Evolutionary conservation across 2,329 filamentous ascomycete genomes (phyloP).

Genomic region (Rutstroemia sp.): DNA sequence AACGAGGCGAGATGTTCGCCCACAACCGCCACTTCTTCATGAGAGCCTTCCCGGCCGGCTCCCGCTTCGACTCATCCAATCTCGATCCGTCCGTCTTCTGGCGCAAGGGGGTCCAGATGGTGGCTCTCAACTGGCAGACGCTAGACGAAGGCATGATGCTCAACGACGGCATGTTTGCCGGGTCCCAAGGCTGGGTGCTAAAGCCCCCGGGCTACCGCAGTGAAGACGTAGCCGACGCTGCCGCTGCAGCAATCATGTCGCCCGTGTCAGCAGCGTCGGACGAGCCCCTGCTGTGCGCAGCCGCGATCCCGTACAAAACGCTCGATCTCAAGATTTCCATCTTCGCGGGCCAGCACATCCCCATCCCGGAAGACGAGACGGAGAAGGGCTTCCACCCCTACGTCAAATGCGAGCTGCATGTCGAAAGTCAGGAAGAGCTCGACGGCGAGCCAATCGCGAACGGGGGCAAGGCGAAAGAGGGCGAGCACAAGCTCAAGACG

Average conservation of each 20-base stretch:
- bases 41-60: constrained; percentile 79
- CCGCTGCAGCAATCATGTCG: no score
- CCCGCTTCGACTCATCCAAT: constrained; percentile 78
- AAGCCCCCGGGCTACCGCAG: constrained; percentile 70
- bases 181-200: constrained; percentile 73
- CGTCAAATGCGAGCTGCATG: constrained; percentile 73
- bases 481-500: constrained; percentile 53
- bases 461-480: constrained; percentile 44
- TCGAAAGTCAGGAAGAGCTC: constrained; percentile 50
- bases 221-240: background rate
- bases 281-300: constrained; percentile 3
- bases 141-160: constrained; percentile 93
- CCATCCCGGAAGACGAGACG: constrained; percentile 50
- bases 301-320: constrained; percentile 36
- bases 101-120: constrained; percentile 83
- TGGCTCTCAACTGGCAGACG: constrained; percentile 90
- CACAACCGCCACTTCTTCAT: constrained; percentile 81
- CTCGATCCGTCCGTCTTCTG: constrained; percentile 79
- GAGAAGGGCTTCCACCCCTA: constrained; percentile 56
- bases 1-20: constrained; percentile 56
- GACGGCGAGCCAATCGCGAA: constrained; percentile 32
- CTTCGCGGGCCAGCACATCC: constrained; percentile 69
- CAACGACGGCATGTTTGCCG: constrained; percentile 86
- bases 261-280: no score
- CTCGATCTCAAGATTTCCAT: constrained; percentile 66